Conservation (phyloP, 2,329 filamentous ascomycete species). For the Pseudocercospora eumusae region DNA sequence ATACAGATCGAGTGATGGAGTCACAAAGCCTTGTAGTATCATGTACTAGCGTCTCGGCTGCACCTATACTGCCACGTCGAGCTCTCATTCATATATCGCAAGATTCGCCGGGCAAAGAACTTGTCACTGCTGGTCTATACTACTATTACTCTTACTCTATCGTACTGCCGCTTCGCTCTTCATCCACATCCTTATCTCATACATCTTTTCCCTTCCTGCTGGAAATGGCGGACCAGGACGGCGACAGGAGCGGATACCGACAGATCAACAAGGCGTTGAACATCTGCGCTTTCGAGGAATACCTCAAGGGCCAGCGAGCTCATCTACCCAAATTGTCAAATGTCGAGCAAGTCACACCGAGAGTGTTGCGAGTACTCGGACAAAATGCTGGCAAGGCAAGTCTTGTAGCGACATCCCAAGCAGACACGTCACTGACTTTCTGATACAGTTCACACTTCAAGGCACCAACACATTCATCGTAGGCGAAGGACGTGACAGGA, state of each 20-base stretch:
- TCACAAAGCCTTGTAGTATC: not conserved
- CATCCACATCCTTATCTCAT: not conserved
- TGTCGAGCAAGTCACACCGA: slow-evolving; percentile 29
- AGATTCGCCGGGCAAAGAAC: not conserved
- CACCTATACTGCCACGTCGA: not conserved
- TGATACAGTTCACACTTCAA: slow-evolving; percentile 41
- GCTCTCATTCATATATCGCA: not conserved
- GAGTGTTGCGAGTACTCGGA: slow-evolving; percentile 31
- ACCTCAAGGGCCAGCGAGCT: slow-evolving; percentile 27
- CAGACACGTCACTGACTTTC: not conserved
- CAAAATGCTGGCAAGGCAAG: slow-evolving; percentile 31
- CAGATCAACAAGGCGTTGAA: slow-evolving; percentile 34
- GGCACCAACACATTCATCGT: slow-evolving; percentile 48
- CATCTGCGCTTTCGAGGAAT: slow-evolving; percentile 29
- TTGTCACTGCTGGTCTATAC: not conserved
- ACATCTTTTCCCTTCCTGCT: not conserved
- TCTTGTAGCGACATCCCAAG: not conserved
- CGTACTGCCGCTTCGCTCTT: not conserved
- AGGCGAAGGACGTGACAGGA: slow-evolving; percentile 40
- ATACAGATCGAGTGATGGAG: slow-evolving; percentile 2
- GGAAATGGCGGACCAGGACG: slow-evolving; percentile 25
- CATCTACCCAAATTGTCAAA: slow-evolving; percentile 23
- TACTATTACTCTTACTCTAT: not conserved
- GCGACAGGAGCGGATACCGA: slow-evolving; percentile 30
- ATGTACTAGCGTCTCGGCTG: not conserved